Base-by-base conservation (phyloP, 768 basidiomycete genomes). In the Tricholoma terreum region DNA sequence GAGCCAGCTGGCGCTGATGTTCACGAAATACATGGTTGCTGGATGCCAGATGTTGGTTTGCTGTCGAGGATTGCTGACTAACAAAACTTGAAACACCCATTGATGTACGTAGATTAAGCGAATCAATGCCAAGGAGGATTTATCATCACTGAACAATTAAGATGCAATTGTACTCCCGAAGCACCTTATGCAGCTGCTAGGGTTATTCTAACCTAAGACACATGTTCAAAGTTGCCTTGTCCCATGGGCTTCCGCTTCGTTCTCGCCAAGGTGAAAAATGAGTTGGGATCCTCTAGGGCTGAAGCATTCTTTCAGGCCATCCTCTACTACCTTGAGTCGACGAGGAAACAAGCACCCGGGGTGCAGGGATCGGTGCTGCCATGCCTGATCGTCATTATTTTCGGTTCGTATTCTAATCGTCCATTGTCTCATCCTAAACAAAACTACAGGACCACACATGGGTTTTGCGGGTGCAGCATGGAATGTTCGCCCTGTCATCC, bases 261-360 rank as follows among this genome's bases (percentile, higher is more conserved):
- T n/a, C 52, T 66, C 15, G 38, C 27, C 2, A 49, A 64, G 22
- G 42, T 59, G 22, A 63, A 58, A 58, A 62, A 63, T 24, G 64
- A 69, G 30, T 11, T 31, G 3, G 58, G 50, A 11, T 15, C n/a
- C 17, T 22, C 36, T 0, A 10, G 27, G 11, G 42, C 58, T 2
- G 66, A 69, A 4, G 66, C 63, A 8, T 63, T 60, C 27, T 15
- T 69, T 2, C 36, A 70, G 48, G 46, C 55, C 15, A 9, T 52
- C 1, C 19, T 22, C n/a, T 60, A 67, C 54, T 67, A 67, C 46
- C 21, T 63, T 5, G 56, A 58, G 36, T 53, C 49, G 1, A 63
- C 57, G 6, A 56, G 53, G 27, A n/a, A 9, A 11, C 10, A 19
- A 21, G 22, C 22, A 7, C 7, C 8, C 12, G 15, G 17, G 14